Evolutionary conservation across 2,329 filamentous ascomycete genomes (phyloP), one percentile per base, ranked within the genome.

Genomic region (Pyricularia pennisetigena): DNA sequence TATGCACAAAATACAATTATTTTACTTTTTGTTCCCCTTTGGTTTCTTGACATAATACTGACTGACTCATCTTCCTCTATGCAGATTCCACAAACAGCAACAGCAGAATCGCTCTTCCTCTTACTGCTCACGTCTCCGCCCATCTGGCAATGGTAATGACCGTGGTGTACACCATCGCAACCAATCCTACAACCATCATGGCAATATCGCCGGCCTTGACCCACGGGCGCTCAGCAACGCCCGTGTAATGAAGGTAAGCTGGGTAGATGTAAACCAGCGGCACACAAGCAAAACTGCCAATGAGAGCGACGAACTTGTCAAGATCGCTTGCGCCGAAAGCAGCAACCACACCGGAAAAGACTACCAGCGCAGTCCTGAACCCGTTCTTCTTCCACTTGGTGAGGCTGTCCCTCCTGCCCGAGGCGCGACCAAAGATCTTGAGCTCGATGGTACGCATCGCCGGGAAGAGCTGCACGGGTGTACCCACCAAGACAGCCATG

Each of bases 321-420:
- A 99, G 82, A 79, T 98, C 90, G 72, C 93, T 91, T 2, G 95
- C 94, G 70, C 95, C 95, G 63, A 90, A 88, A 93, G 93, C 98
- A 1, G 94, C 94, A 72, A 99, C 90, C 69, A 88, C 79, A 0
- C 94, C 91, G 75, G 94, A 98, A 29, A 95, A 79, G 74, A 92
- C 86, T 66, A 98, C 95, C 71, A 97, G 88, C 75, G 94, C 89
- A 83, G 98, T 99, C 68, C 95, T 90, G 82, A 97, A 99, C 41
- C 90, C 82, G 74, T 99, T 99, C 88, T 99, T 99, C 84, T 98
- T 91, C 95, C 95, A 99, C 82, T 99, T 99, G 83, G 99, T 97
- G 76, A 92, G 95, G 0, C 93, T 94, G 76, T 98, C 97, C 81
- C 97, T 97, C 80, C 98, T 99, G 73, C 95, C 94, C 0, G 88